phyloP scores from a whole-genome alignment of 2,329 filamentous ascomycete species.

The Botrytis squamosa region DNA sequence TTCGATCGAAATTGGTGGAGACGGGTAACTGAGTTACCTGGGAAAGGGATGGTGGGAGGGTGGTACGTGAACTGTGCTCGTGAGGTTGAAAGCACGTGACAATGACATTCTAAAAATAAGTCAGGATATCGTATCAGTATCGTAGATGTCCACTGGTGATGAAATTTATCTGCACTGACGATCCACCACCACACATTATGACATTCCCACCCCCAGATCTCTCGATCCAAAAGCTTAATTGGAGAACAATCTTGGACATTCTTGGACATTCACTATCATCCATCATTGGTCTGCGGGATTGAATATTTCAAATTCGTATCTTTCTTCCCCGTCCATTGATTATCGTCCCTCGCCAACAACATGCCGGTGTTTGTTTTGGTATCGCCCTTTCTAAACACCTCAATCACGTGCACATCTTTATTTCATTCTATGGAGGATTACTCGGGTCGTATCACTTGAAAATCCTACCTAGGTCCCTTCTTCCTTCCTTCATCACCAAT shows the following conservation, averaged over 20 bases:
- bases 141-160: too few species aligned
- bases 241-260: neutral
- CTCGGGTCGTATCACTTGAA: neutral
- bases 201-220: neutral
- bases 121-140: too few species aligned
- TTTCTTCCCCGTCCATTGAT: neutral
- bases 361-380: too few species aligned
- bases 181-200: neutral
- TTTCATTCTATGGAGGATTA: neutral
- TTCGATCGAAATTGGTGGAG: neutral
- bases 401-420: neutral
- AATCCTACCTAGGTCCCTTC: neutral
- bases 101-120: neutral
- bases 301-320: too few species aligned
- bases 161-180: neutral
- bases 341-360: too few species aligned
- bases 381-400: neutral
- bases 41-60: too few species aligned
- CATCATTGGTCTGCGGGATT: too few species aligned
- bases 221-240: neutral
- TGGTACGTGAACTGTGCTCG: too few species aligned
- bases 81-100: neutral
- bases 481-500: constrained; percentile 1
- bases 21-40: too few species aligned
- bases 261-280: too few species aligned